Conservation (phyloP, 2,329 filamentous ascomycete genomes). For the Fusarium fracticaudum region DNA sequence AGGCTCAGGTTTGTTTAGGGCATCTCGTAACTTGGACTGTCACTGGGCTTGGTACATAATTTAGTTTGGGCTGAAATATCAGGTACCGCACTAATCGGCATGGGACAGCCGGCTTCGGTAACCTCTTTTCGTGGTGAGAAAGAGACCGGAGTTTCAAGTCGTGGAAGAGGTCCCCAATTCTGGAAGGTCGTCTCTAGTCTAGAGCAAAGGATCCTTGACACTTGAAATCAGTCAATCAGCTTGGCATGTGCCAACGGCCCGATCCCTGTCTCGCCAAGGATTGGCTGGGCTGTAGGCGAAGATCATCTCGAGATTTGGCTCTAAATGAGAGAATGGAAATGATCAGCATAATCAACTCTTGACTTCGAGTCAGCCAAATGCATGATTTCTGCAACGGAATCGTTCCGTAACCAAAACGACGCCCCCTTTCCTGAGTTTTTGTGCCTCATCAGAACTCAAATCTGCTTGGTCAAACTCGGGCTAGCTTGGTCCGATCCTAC, state of each 20-base stretch:
- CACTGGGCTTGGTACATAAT: background rate
- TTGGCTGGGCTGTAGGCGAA: background rate
- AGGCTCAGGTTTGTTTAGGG: background rate
- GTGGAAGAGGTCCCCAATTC: background rate
- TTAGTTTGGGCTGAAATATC: background rate
- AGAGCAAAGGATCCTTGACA: constrained; percentile 1
- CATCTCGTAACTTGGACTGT: background rate
- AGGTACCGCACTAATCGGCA: background rate
- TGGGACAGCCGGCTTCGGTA: background rate
- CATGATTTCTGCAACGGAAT: background rate
- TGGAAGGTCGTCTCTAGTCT: constrained; percentile 12
- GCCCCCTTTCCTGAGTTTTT: background rate
- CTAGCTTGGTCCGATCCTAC: background rate
- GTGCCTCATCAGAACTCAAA: background rate
- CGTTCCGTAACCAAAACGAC: background rate
- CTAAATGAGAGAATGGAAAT: background rate
- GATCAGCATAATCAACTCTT: background rate
- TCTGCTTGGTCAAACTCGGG: background rate
- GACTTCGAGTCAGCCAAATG: background rate
- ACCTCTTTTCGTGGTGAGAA: background rate
- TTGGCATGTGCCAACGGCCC: constrained; percentile 16
- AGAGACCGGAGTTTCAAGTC: constrained; percentile 8
- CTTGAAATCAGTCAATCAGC: background rate
- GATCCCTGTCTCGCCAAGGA: background rate
- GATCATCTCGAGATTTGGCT: background rate